Conservation (phyloP, 129 eudicot genomes). For the Helianthus tuberosus region DNA sequence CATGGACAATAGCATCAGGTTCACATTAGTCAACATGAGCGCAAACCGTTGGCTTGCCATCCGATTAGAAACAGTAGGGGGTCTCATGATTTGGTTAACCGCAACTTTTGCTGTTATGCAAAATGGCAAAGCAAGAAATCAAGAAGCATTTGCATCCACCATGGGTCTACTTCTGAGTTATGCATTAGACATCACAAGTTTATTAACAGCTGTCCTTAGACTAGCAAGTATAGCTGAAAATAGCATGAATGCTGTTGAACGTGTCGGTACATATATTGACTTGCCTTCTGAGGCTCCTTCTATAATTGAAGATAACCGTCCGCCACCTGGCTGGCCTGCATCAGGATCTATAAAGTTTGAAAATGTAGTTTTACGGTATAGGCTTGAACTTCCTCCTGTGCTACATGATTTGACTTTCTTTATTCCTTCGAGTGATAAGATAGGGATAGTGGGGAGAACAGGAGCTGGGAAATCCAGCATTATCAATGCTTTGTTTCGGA, state of each 20-base stretch:
- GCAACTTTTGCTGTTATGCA: slow-evolving; percentile 94
- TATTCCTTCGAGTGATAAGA: slow-evolving; percentile 70
- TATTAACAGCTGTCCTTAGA: slow-evolving; percentile 71
- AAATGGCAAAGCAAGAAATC: slow-evolving; percentile 74
- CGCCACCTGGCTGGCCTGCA: slow-evolving; percentile 98
- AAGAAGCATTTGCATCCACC: slow-evolving; percentile 90
- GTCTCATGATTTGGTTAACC: slow-evolving; percentile 93
- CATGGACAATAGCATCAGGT: slow-evolving; percentile 90
- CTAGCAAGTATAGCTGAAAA: slow-evolving; percentile 95
- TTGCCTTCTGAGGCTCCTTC: slow-evolving; percentile 87
- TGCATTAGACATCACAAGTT: slow-evolving; percentile 75
- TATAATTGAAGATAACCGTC: slow-evolving; percentile 63
- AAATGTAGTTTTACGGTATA: slow-evolving; percentile 76
- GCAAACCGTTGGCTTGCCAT: slow-evolving; percentile 95
- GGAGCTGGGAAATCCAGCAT: slow-evolving; percentile 99
- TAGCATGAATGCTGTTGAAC: slow-evolving; percentile 89
- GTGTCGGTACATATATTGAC: slow-evolving; percentile 88
- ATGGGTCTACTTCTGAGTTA: slow-evolving; percentile 96
- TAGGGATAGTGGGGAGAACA: slow-evolving; percentile 95
- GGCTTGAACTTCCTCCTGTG: slow-evolving; percentile 97
- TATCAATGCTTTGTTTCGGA: slow-evolving; percentile 91
- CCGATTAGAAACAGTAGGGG: slow-evolving; percentile 85
- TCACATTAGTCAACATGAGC: slow-evolving; percentile 82
- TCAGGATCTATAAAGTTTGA: slow-evolving; percentile 75
- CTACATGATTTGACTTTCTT: slow-evolving; percentile 70